Percentiles rank a stretch among this genome's conserved stretches.
Conservation (phyloP, 768 basidiomycete genomes). For the Rhodotorula kratochvilovae region DNA sequence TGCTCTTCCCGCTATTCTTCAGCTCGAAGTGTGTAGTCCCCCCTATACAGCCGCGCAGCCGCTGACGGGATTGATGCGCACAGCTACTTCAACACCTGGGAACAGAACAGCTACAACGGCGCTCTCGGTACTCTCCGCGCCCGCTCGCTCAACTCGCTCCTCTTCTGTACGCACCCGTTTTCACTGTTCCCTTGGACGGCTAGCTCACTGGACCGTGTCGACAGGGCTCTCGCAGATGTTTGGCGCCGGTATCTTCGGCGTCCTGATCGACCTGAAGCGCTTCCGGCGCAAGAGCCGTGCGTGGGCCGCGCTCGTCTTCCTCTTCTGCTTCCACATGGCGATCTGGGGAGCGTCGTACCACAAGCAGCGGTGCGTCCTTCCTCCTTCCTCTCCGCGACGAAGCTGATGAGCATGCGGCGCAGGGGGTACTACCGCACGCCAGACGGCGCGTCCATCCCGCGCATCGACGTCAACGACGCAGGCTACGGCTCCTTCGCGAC, state of each 20-base stretch:
- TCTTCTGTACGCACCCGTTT: conserved; percentile 52
- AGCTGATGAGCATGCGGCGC: too few species aligned
- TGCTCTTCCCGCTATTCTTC: conserved; percentile 68
- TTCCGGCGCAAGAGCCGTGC: conserved; percentile 13
- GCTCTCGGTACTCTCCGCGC: conserved; percentile 49
- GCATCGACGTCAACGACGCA: conserved; percentile 61
- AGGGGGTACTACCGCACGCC: conserved; percentile 59
- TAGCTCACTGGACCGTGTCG: conserved; percentile 41
- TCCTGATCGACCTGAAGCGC: conserved; percentile 17
- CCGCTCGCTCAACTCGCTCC: conserved; percentile 67
- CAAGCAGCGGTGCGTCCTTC: conserved; percentile 61
- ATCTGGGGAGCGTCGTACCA: conserved; percentile 62
- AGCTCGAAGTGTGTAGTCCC: conserved; percentile 50
- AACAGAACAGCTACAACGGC: conserved; percentile 60
- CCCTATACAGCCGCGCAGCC: too few species aligned
- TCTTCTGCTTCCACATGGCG: conserved; percentile 65
- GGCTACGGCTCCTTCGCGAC: conserved; percentile 58
- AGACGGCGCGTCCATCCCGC: conserved; percentile 48
- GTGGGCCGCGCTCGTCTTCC: conserved; percentile 17
- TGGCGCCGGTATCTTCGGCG: conserved; percentile 48
- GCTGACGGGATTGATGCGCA: too few species aligned
- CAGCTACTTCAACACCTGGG: conserved; percentile 47
- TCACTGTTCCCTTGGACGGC: background rate
- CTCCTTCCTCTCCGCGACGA: too few species aligned
- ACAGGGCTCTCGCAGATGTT: conserved; percentile 65